These are phyloP conservation scores for Rhinocladiella similis DNA, from an alignment of 2,329 filamentous ascomycete species.

Conservation along the genomic window DNA sequence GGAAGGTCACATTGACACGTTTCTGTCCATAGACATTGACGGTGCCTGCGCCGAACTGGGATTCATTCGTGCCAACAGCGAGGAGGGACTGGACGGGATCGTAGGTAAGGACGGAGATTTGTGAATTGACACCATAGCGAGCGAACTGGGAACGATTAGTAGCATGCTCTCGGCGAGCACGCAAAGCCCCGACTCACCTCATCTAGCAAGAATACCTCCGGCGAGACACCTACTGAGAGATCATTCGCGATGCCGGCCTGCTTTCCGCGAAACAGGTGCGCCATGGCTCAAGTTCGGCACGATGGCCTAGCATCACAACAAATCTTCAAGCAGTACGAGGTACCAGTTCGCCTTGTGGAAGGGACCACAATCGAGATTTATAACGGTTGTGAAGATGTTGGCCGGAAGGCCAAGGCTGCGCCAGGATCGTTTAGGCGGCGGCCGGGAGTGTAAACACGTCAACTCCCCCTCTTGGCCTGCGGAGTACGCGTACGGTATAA, in stretches of 20 bases:
- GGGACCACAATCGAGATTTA: too few relatives aligned
- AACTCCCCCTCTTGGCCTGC: too few relatives aligned
- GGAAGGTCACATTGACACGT: slow-evolving; percentile 74
- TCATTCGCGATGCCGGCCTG: slow-evolving; percentile 92
- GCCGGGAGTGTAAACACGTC: too few relatives aligned
- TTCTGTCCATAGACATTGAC: slow-evolving; percentile 86
- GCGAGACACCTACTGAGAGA: slow-evolving; percentile 76
- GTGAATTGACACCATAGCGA: slow-evolving; percentile 78
- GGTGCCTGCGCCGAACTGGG: slow-evolving; percentile 79
- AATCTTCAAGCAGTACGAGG: neutral
- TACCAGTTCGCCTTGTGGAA: too few relatives aligned
- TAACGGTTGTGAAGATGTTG: too few relatives aligned
- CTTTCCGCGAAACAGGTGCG: slow-evolving; percentile 85
- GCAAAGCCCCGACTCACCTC: slow-evolving; percentile 57
- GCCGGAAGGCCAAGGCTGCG: too few relatives aligned
- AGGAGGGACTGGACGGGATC: slow-evolving; percentile 92
- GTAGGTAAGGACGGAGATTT: slow-evolving; percentile 77
- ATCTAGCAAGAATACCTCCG: slow-evolving; percentile 78
- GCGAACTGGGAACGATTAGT: slow-evolving; percentile 50
- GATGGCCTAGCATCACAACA: too few relatives aligned
- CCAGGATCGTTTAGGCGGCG: too few relatives aligned
- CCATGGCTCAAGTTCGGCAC: slow-evolving; percentile 56
- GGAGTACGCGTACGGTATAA: too few relatives aligned
- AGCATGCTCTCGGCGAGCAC: slow-evolving; percentile 22
- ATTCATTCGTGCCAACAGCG: slow-evolving; percentile 86